Evolutionary conservation across 2,329 filamentous ascomycete species (phyloP).

Genomic region (Verticillium albo-atrum): DNA sequence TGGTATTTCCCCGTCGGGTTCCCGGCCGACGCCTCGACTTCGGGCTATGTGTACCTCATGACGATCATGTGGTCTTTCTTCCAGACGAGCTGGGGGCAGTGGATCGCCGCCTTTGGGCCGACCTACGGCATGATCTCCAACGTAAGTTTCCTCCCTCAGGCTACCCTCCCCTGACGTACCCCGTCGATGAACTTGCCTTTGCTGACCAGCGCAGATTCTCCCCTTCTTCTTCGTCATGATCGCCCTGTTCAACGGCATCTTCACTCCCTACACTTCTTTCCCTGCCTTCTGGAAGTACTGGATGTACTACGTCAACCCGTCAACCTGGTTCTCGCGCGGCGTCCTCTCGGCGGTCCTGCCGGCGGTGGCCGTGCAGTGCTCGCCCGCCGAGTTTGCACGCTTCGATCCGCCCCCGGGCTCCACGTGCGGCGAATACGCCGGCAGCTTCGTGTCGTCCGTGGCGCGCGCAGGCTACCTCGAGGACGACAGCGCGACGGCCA

Average conservation of each 20-base stretch:
- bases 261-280: constrained; percentile 29
- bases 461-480: constrained; percentile 54
- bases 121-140: constrained; percentile 76
- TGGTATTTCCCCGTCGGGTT: constrained; percentile 77
- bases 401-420: constrained; percentile 60
- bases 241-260: constrained; percentile 70
- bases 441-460: constrained; percentile 45
- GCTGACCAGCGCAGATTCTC: constrained; percentile 38
- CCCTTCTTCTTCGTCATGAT: constrained; percentile 82
- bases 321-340: constrained; percentile 9
- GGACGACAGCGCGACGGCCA: constrained; percentile 50
- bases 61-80: constrained; percentile 74
- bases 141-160: constrained; percentile 21
- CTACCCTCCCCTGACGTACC: not conserved
- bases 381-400: constrained; percentile 24
- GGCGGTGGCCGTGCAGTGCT: constrained; percentile 32
- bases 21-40: constrained; percentile 56
- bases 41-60: constrained; percentile 78
- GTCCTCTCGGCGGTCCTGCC: constrained; percentile 9
- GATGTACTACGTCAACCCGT: constrained; percentile 14
- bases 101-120: constrained; percentile 79
- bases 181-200: no score
- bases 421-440: constrained; percentile 63
- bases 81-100: constrained; percentile 72
- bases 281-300: constrained; percentile 36